Conservation (phyloP, 805 yeast species). For the Ogataea salicorniae region DNA sequence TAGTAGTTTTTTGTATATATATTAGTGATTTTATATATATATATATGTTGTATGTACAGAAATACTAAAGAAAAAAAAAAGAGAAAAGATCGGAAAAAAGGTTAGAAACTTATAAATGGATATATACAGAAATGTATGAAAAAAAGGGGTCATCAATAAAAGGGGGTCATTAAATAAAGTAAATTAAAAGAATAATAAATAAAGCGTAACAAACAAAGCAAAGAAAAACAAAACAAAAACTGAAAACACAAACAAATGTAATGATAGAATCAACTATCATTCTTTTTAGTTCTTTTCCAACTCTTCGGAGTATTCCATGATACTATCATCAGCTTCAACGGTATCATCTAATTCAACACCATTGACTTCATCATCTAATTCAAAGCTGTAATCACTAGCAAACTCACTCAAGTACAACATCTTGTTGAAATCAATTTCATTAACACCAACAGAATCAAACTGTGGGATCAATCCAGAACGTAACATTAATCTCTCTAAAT, state of each 20-base stretch:
- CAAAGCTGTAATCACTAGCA: constrained; percentile 8
- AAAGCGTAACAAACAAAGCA: background rate
- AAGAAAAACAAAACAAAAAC: background rate
- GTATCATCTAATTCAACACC: background rate
- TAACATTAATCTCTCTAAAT: constrained; percentile 26
- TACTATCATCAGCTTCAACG: background rate
- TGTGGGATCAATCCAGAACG: constrained; percentile 25
- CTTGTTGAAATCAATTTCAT: constrained; percentile 16
- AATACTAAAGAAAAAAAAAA: too few species aligned
- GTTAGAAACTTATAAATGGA: too few species aligned
- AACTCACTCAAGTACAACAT: constrained; percentile 6
- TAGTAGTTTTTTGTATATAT: too few species aligned
- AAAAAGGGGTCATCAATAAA: too few species aligned
- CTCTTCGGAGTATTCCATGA: background rate
- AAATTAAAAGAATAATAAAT: too few species aligned
- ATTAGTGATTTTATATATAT: too few species aligned
- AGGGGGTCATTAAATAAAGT: too few species aligned
- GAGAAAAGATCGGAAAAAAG: too few species aligned
- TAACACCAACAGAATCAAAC: constrained; percentile 15
- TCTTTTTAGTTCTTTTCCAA: constrained; percentile 1
- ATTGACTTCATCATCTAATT: background rate
- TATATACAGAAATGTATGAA: too few species aligned
- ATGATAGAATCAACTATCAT: background rate
- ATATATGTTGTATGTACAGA: too few species aligned
- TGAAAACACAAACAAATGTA: background rate